Evolutionary conservation across 1,139 yeast genomes (phyloP).

Genomic region (Candida dubliniensis): DNA sequence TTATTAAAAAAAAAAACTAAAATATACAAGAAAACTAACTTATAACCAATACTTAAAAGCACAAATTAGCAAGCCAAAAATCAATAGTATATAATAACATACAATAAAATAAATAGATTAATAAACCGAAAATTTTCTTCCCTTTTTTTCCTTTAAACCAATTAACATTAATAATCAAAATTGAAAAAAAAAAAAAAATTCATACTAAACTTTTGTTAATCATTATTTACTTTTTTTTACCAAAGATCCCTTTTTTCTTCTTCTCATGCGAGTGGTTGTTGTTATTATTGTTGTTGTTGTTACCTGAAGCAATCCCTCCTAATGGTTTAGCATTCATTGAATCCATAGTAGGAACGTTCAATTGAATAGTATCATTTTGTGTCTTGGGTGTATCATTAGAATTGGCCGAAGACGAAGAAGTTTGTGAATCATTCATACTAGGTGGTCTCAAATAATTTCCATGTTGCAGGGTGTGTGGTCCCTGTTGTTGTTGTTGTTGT

Average conservation of each 20-base stretch:
- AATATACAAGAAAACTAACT: too few relatives aligned
- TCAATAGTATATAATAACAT: too few relatives aligned
- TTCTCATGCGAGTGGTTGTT: slow-evolving; percentile 17
- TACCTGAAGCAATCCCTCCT: slow-evolving; percentile 29
- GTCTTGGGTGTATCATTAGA: slow-evolving; percentile 34
- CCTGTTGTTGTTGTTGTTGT: too few relatives aligned
- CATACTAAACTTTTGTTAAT: background rate
- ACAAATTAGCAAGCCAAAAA: too few relatives aligned
- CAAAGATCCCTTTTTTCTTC: slow-evolving; percentile 38
- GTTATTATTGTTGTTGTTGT: slow-evolving; percentile 18
- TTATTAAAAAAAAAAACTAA: too few relatives aligned
- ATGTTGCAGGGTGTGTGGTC: slow-evolving; percentile 2
- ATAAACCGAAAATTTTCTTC: background rate
- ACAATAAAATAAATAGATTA: too few relatives aligned
- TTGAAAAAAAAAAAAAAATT: background rate
- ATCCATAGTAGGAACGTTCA: slow-evolving; percentile 15
- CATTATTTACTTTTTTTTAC: slow-evolving; percentile 11
- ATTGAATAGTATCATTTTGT: slow-evolving; percentile 17
- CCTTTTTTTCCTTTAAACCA: background rate
- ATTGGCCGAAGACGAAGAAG: slow-evolving; percentile 29
- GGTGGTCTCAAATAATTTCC: slow-evolving; percentile 25
- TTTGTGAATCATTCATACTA: slow-evolving; percentile 25
- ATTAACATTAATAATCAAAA: background rate
- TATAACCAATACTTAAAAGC: too few relatives aligned
- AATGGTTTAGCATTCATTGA: slow-evolving; percentile 33